phyloP scores from a whole-genome alignment of 2,329 filamentous ascomycete species.

The Cephalotrichum gorgonifer region DNA sequence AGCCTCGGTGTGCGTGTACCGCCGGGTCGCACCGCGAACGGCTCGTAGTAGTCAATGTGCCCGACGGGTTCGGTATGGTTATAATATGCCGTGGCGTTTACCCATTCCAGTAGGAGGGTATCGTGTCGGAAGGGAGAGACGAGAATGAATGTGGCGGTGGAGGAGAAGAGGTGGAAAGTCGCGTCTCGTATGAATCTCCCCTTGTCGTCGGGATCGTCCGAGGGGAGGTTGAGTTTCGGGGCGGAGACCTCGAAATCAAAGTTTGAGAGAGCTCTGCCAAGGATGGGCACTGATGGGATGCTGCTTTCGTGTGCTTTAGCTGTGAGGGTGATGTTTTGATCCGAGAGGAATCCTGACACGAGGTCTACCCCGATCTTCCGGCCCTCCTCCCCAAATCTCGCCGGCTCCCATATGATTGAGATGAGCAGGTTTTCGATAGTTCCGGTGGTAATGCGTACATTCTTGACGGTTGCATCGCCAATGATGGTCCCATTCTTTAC shows the following conservation, averaged over 20 bases:
- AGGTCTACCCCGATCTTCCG: slow-evolving; percentile 57
- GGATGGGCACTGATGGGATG: slow-evolving; percentile 60
- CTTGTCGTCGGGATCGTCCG: slow-evolving; percentile 24
- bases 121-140: slow-evolving; percentile 66
- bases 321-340: slow-evolving; percentile 72
- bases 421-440: slow-evolving; percentile 62
- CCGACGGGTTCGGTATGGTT: slow-evolving; percentile 71
- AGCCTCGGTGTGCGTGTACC: slow-evolving; percentile 61
- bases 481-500: slow-evolving; percentile 63
- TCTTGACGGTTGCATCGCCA: slow-evolving; percentile 59
- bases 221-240: slow-evolving; percentile 54
- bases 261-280: slow-evolving; percentile 63
- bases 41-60: slow-evolving; percentile 60
- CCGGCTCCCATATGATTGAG: slow-evolving; percentile 65
- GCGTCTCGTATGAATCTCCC: slow-evolving; percentile 73
- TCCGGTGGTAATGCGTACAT: slow-evolving; percentile 56
- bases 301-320: slow-evolving; percentile 60
- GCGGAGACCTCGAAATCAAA: slow-evolving; percentile 63
- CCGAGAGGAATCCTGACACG: slow-evolving; percentile 79
- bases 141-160: slow-evolving; percentile 75
- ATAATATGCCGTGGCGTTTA: slow-evolving; percentile 81
- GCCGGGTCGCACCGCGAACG: slow-evolving; percentile 71
- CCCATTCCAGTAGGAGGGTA: slow-evolving; percentile 63
- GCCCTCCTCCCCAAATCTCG: slow-evolving; percentile 47
- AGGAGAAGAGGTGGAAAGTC: slow-evolving; percentile 77